Conservation (phyloP, 805 yeast genomes). For the Saturnispora sekii region DNA sequence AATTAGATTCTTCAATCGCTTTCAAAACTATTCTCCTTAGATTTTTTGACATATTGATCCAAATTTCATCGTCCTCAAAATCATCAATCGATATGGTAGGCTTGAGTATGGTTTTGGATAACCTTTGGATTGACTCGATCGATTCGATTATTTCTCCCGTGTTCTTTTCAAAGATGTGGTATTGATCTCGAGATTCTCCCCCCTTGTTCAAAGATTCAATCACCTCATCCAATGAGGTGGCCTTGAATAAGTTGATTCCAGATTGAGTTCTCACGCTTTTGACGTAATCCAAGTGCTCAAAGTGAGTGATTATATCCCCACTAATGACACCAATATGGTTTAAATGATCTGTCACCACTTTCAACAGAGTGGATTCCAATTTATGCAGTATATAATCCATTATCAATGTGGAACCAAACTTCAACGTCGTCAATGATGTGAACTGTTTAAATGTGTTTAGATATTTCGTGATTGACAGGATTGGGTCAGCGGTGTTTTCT, state of each 20-base stretch:
- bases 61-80: slow-evolving; percentile 25
- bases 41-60: slow-evolving; percentile 15
- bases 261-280: slow-evolving; percentile 12
- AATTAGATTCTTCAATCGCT: slow-evolving; percentile 12
- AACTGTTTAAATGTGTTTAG: slow-evolving; percentile 22
- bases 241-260: slow-evolving; percentile 19
- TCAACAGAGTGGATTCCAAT: slow-evolving; percentile 15
- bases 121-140: slow-evolving; percentile 15
- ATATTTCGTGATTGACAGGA: not conserved
- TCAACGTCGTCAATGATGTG: slow-evolving; percentile 22
- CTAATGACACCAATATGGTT: slow-evolving; percentile 16
- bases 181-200: not conserved
- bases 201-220: slow-evolving; percentile 11
- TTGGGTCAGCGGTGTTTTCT: not conserved
- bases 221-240: not conserved
- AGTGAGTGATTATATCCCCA: slow-evolving; percentile 13
- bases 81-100: slow-evolving; percentile 30
- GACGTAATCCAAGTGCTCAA: slow-evolving; percentile 10
- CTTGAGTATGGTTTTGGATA: slow-evolving; percentile 17
- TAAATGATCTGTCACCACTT: slow-evolving; percentile 8
- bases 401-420: slow-evolving; percentile 3
- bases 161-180: slow-evolving; percentile 10
- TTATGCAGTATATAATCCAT: slow-evolving; percentile 12
- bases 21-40: slow-evolving; percentile 10
- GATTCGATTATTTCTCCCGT: slow-evolving; percentile 13